Conservation (phyloP, 2,329 filamentous ascomycete species). For the Penicillium sp. region DNA sequence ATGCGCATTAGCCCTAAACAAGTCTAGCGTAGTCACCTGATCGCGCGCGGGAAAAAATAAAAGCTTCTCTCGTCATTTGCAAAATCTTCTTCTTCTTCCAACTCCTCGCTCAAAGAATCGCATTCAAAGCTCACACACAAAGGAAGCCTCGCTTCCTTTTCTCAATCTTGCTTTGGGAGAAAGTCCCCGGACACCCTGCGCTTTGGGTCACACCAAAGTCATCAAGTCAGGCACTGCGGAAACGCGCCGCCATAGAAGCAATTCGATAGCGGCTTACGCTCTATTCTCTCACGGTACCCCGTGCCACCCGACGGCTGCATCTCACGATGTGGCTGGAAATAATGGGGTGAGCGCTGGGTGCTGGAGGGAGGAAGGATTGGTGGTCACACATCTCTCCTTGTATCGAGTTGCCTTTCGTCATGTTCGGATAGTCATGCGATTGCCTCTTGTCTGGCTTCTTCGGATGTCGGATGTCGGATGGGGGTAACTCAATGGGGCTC, state of each 20-base stretch:
- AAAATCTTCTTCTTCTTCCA: constrained; percentile 44
- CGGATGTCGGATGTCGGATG: constrained; percentile 29
- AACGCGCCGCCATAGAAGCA: constrained; percentile 99
- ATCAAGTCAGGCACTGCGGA: constrained; percentile 64
- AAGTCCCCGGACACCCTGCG: constrained; percentile 96
- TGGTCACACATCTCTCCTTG: constrained; percentile 22
- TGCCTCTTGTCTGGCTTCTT: constrained; percentile 52
- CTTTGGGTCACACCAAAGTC: constrained; percentile 27
- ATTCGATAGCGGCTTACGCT: constrained; percentile 74
- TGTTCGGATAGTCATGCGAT: constrained; percentile 98
- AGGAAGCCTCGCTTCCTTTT: constrained; percentile 37
- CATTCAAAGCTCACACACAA: constrained; percentile 98
- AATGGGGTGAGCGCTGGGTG: constrained; percentile 35
- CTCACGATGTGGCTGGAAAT: constrained; percentile 30
- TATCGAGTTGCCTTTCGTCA: constrained; percentile 73
- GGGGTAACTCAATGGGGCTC: constrained; percentile 99
- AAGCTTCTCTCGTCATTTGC: constrained; percentile 14
- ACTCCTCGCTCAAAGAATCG: constrained; percentile 99
- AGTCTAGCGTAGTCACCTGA: constrained; percentile 25
- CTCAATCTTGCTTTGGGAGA: constrained; percentile 83
- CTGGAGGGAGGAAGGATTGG: constrained; percentile 34
- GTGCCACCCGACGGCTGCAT: constrained; percentile 50
- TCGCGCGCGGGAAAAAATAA: constrained; percentile 22
- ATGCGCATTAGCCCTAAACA: constrained; percentile 9
- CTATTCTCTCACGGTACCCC: constrained; percentile 43